These are phyloP conservation scores for Maudiozyma saulgeensis DNA, from an alignment of 805 yeast species.

Conservation along the genomic window DNA sequence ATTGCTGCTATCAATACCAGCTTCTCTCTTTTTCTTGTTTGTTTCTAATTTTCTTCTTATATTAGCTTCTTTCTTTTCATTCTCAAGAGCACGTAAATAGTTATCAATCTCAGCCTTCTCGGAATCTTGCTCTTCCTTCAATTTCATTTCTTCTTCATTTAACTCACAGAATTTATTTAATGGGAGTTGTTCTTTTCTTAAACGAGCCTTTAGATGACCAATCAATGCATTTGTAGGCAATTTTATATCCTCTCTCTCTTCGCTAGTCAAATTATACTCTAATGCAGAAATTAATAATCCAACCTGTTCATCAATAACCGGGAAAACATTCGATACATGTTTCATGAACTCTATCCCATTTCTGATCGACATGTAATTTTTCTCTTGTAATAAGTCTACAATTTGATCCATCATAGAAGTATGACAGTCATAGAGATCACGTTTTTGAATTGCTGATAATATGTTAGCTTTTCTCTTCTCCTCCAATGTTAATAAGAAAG, in stretches of 20 bases:
- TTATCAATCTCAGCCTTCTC: conserved; percentile 17
- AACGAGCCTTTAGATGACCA: conserved; percentile 53
- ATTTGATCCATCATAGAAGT: conserved; percentile 31
- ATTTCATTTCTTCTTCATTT: conserved; percentile 13
- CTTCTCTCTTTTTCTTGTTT: conserved; percentile 11
- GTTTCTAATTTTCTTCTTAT: conserved; percentile 15
- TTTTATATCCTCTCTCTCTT: conserved; percentile 69
- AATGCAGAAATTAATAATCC: conserved; percentile 40
- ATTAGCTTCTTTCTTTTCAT: conserved; percentile 19
- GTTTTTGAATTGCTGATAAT: conserved; percentile 25
- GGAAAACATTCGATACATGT: conserved; percentile 52
- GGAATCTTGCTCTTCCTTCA: conserved; percentile 3
- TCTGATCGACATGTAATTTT: conserved; percentile 68
- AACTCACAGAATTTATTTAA: conserved; percentile 49
- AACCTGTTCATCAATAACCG: conserved; percentile 60
- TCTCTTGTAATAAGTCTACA: conserved; percentile 15
- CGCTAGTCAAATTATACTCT: conserved; percentile 39
- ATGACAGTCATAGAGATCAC: conserved; percentile 47
- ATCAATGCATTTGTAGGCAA: conserved; percentile 64
- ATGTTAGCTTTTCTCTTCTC: conserved; percentile 34
- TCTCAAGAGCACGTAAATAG: conserved; percentile 12
- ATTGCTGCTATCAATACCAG: conserved; percentile 4
- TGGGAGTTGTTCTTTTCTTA: conserved; percentile 38
- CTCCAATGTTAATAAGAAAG: conserved; percentile 41
- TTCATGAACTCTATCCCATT: conserved; percentile 74